A percentile compares a stretch with the other conserved stretches of the same genome.
These are phyloP conservation scores for Cicer yamashitae DNA, from an alignment of 306 rosid genomes.

Conservation along the genomic window DNA sequence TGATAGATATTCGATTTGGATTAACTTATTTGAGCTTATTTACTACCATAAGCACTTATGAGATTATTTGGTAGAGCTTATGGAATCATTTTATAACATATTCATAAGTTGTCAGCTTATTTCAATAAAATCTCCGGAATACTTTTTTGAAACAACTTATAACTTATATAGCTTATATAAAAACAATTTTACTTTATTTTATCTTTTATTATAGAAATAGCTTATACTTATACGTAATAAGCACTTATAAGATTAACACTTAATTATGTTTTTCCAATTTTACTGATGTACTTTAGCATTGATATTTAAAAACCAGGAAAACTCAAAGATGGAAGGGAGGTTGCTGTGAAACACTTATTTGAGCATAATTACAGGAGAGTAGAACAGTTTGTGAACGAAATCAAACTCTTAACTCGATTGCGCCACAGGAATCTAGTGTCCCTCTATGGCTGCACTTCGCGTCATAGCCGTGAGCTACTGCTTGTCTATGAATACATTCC, in stretches of 20 bases:
- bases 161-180: neutral
- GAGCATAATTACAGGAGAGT: conserved; percentile 62
- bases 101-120: neutral
- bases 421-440: conserved; percentile 71
- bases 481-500: conserved; percentile 79
- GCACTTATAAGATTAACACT: neutral
- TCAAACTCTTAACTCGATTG: conserved; percentile 63
- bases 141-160: neutral
- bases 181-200: too few species aligned
- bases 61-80: too few species aligned
- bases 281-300: neutral
- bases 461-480: conserved; percentile 62
- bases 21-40: neutral
- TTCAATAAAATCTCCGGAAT: too few species aligned
- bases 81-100: neutral
- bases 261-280: neutral
- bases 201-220: neutral
- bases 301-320: conserved; percentile 53
- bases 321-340: conserved; percentile 84
- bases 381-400: conserved; percentile 70
- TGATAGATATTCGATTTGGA: neutral
- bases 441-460: conserved; percentile 80
- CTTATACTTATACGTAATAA: neutral
- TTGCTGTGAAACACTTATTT: conserved; percentile 72
- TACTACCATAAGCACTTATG: neutral